Percentiles rank a stretch among this genome's conserved stretches.
These are phyloP conservation scores for Coemansia sp. DNA, from an alignment of 192 early-diverging fungal genomes.

Conservation along the genomic window DNA sequence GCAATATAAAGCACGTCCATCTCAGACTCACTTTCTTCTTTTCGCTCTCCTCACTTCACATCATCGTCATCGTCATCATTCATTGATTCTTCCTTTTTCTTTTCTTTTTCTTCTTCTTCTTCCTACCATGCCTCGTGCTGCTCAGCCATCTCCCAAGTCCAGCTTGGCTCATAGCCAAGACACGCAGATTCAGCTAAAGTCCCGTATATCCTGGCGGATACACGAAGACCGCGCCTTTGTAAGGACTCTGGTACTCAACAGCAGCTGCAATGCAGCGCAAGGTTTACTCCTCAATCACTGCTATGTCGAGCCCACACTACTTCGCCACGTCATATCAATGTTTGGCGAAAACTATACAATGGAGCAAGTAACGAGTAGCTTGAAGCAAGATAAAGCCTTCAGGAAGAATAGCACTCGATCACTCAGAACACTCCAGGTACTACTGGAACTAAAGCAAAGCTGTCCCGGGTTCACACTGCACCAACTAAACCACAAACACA, in stretches of 20 bases:
- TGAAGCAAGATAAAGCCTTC: too few species aligned
- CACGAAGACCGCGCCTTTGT: conserved; percentile 23
- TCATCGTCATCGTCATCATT: too few species aligned
- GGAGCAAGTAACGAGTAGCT: not conserved
- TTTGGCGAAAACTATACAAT: not conserved
- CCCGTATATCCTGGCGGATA: too few species aligned
- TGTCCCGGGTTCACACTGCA: conserved; percentile 20
- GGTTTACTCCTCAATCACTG: conserved; percentile 23
- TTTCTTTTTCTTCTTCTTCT: too few species aligned
- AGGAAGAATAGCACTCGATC: conserved; percentile 25
- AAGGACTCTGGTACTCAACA: conserved; percentile 16
- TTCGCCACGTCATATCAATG: conserved; percentile 1
- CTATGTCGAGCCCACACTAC: conserved; percentile 20
- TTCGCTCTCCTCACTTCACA: too few species aligned
- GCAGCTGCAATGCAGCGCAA: conserved; percentile 7
- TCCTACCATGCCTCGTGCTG: too few species aligned
- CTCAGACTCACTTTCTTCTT: too few species aligned
- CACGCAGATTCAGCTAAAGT: too few species aligned
- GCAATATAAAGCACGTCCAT: too few species aligned
- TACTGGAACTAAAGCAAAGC: conserved; percentile 15
- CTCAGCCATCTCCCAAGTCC: too few species aligned
- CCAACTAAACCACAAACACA: conserved; percentile 47
- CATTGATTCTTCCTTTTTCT: too few species aligned
- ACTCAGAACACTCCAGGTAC: conserved; percentile 9
- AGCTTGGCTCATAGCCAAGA: too few species aligned